These are phyloP conservation scores for Taphrina deformans DNA, from an alignment of 1,139 yeast genomes.

Conservation along the genomic window DNA sequence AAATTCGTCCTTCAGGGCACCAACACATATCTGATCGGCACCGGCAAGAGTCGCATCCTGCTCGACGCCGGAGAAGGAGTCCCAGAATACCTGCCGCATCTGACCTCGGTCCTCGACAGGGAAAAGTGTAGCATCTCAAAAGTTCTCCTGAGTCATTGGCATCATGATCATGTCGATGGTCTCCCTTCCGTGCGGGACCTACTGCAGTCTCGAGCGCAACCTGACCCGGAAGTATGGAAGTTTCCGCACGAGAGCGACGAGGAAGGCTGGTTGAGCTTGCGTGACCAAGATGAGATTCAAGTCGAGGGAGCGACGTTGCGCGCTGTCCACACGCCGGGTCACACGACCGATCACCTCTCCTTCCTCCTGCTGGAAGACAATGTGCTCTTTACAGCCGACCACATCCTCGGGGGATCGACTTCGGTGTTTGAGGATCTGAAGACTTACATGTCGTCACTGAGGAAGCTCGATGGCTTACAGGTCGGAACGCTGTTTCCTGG, in stretches of 20 bases:
- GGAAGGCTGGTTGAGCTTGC: conserved; percentile 32
- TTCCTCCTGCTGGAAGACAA: conserved; percentile 46
- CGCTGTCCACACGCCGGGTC: conserved; percentile 48
- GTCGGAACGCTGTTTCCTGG: conserved; percentile 45
- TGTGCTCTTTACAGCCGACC: conserved; percentile 48
- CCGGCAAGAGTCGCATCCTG: conserved; percentile 45
- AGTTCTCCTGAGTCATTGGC: conserved; percentile 49
- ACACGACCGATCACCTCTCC: conserved; percentile 47
- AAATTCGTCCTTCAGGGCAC: conserved; percentile 49
- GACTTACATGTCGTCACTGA: conserved; percentile 44
- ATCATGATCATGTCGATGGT: conserved; percentile 48
- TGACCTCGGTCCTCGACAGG: conserved; percentile 42
- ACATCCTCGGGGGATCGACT: conserved; percentile 48
- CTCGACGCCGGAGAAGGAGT: conserved; percentile 49
- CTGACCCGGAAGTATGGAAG: conserved; percentile 33
- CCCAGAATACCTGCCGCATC: conserved; percentile 42
- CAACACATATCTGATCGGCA: conserved; percentile 49
- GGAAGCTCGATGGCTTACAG: conserved; percentile 41
- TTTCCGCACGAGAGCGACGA: conserved; percentile 36
- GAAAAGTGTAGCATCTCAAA: conserved; percentile 43
- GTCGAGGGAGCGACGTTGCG: conserved; percentile 45
- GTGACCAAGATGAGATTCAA: conserved; percentile 37
- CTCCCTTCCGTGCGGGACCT: conserved; percentile 39
- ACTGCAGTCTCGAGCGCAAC: neutral
- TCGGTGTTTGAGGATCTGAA: conserved; percentile 46